A percentile compares a stretch with the other conserved stretches of the same genome.
Conservation (phyloP, 129 eudicot species). For the Arctium lappa region DNA sequence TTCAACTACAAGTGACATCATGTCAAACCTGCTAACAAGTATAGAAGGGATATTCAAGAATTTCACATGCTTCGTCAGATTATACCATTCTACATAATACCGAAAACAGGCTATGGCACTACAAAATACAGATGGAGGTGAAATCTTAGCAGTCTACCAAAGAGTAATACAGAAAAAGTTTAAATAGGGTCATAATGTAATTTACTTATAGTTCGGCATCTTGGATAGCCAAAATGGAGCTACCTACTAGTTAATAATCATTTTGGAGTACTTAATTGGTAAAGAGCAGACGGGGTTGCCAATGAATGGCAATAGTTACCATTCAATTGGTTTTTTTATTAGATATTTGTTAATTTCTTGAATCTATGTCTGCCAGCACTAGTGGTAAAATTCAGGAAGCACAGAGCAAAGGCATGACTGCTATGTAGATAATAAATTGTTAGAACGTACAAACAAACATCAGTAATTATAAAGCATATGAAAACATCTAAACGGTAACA, state of each 20-base stretch:
- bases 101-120: neutral
- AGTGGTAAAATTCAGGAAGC: neutral
- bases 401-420: neutral
- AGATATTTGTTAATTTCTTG: neutral
- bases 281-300: neutral
- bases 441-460: constrained; percentile 5
- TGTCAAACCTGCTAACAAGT: neutral
- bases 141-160: neutral
- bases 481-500: constrained; percentile 10
- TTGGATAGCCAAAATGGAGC: neutral
- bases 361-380: neutral
- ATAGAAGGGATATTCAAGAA: neutral
- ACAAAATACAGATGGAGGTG: neutral
- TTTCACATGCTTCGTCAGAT: neutral
- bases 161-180: neutral
- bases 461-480: neutral
- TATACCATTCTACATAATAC: neutral
- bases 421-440: neutral
- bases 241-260: neutral
- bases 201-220: neutral
- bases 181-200: neutral
- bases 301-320: neutral
- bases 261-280: neutral
- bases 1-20: neutral
- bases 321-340: neutral